Conservation (phyloP, 140 eudicot genomes). For the Stevia rebaudiana region DNA sequence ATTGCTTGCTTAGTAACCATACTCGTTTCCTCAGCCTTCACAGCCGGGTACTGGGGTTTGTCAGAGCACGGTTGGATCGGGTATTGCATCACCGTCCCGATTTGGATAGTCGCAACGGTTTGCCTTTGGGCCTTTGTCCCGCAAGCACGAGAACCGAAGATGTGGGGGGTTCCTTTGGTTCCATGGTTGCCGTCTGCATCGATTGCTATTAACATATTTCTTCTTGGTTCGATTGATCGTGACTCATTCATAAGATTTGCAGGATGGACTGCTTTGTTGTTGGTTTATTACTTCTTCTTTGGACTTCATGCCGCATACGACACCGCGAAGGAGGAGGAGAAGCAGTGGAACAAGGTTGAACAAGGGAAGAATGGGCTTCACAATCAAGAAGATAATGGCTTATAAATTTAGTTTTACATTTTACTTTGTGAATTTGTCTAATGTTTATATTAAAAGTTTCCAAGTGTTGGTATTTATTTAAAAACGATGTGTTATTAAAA, state of each 20-base stretch:
- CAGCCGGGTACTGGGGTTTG: slow-evolving; percentile 53
- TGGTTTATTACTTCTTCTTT: slow-evolving; percentile 51
- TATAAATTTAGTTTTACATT: neutral
- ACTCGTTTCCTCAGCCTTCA: slow-evolving; percentile 43
- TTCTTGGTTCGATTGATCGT: slow-evolving; percentile 51
- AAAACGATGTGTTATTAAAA: too few relatives aligned
- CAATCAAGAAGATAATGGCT: slow-evolving; percentile 10
- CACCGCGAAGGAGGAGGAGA: slow-evolving; percentile 55
- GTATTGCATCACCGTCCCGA: slow-evolving; percentile 53
- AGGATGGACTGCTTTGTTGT: slow-evolving; percentile 42
- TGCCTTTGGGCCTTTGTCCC: slow-evolving; percentile 50
- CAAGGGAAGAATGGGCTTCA: slow-evolving; percentile 26
- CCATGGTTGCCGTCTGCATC: slow-evolving; percentile 77
- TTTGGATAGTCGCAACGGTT: slow-evolving; percentile 42
- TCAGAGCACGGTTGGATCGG: slow-evolving; percentile 46
- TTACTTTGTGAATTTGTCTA: neutral
- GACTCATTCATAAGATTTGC: slow-evolving; percentile 59
- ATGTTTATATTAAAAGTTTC: slow-evolving; percentile 1
- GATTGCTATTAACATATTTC: slow-evolving; percentile 61
- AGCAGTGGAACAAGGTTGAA: slow-evolving; percentile 33
- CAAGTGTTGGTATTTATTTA: neutral
- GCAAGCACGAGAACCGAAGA: slow-evolving; percentile 47
- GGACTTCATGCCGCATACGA: slow-evolving; percentile 83
- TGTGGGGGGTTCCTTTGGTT: slow-evolving; percentile 74
- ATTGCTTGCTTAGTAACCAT: slow-evolving; percentile 37